phyloP scores from a whole-genome alignment of 2,329 filamentous ascomycete species.

The Calonectria leucothoes region DNA sequence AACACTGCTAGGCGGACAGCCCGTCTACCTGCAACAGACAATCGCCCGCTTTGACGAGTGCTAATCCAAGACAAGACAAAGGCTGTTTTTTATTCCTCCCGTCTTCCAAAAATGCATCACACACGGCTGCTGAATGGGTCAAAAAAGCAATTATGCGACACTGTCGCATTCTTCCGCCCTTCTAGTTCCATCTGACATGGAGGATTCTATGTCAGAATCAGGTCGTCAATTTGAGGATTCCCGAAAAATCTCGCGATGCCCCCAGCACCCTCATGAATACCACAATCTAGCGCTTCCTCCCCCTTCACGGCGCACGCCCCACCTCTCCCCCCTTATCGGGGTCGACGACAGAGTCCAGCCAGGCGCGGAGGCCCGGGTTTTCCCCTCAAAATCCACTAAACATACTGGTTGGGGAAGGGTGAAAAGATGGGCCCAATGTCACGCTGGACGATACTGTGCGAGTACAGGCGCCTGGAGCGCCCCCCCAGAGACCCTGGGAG shows the following conservation, averaged over 20 bases:
- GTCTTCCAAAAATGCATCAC: not conserved
- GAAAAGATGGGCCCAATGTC: not conserved
- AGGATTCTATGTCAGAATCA: not conserved
- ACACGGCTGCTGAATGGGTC: not conserved
- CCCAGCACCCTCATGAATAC: not conserved
- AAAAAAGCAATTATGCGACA: not conserved
- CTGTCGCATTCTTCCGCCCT: not conserved
- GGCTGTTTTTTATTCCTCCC: not conserved
- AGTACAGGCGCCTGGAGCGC: not conserved
- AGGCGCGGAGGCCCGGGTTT: constrained; percentile 1
- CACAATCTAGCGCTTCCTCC: not conserved
- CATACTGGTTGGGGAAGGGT: not conserved
- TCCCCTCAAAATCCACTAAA: constrained; percentile 4
- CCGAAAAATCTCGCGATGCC: not conserved
- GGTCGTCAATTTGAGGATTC: not conserved
- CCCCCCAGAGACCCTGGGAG: not conserved
- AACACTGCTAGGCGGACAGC: not conserved
- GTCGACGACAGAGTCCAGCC: constrained; percentile 18
- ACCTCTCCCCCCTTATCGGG: constrained; percentile 7
- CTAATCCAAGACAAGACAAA: not conserved
- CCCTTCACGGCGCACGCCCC: not conserved
- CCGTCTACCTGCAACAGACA: constrained; percentile 2
- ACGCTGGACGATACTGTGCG: not conserved
- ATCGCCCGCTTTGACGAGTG: constrained; percentile 1
- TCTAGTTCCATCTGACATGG: not conserved